Base-by-base conservation (phyloP, 2,329 filamentous ascomycete species). In the Remersonia thermophila region DNA sequence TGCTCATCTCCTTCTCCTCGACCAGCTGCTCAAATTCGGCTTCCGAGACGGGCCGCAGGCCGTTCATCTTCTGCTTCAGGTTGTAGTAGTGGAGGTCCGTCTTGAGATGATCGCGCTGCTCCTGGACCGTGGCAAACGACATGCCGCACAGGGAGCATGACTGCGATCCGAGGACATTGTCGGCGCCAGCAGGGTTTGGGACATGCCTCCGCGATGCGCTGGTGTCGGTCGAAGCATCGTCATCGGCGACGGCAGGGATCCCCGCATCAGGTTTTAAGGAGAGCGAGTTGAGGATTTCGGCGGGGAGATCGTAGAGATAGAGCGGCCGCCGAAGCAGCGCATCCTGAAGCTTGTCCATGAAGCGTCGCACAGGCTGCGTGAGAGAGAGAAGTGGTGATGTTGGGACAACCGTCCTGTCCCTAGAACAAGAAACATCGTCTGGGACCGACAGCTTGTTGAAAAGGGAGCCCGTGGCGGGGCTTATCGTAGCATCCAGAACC, bases 11-110 rank as follows among this genome's bases (percentile, higher is more conserved):
- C 25, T 98, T 65, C 40, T 91, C 76, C 26, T 77, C 84, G 7
- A 96, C 69, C 6, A 95, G 68, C 54, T 80, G 83, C 55, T 91
- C 83, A 47, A 98, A 98, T 25, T 94, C 86, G 7, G 54, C 57
- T 53, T 98, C 91, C 2, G 75, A 73, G 2, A 95, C 80, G 0
- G 83, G 60, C 8, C 69, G 70, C 39, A 69, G 67, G 0, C 83
- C 83, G 32, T 84, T 77, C 38, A 94, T 63, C 63, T 84, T 93
- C 55, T 89, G 83, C 60, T 94, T 96, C 42, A 96, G 62, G 55
- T 98, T 98, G 62, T 95, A 98, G 46, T 80, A 73, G 57, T 98
- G 91, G 33, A 93, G 68, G 52, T 98, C 91, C 8, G 89, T 94
- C 50, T 83, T 82, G 39, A 84, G 77, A 59, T 98, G 91, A 40